phyloP scores from a whole-genome alignment of 2,329 filamentous ascomycete species.

The Fragosphaeria purpurea region DNA sequence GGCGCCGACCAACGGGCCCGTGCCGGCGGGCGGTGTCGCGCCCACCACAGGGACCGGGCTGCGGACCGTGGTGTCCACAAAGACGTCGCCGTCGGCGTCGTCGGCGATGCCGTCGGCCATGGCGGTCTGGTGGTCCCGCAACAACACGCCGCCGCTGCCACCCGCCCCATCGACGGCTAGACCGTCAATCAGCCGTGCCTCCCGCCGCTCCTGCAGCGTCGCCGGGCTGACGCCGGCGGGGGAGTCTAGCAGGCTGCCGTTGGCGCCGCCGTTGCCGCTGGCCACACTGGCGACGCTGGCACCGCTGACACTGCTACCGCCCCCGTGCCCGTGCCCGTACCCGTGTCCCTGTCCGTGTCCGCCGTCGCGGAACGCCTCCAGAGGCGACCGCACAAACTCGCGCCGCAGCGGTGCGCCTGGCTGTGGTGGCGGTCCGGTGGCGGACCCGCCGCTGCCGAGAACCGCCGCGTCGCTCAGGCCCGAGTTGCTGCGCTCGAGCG shows the following conservation, averaged over 20 bases:
- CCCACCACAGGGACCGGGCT: conserved; percentile 42
- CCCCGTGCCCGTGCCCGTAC: not conserved
- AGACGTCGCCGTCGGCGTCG: conserved; percentile 40
- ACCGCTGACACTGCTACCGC: conserved; percentile 10
- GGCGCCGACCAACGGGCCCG: conserved; percentile 1
- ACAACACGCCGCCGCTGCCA: too few relatives aligned
- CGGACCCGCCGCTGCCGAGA: conserved; percentile 13
- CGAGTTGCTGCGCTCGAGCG: conserved; percentile 40
- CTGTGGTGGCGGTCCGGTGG: not conserved
- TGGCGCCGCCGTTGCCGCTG: conserved; percentile 19
- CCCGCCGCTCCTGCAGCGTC: conserved; percentile 41
- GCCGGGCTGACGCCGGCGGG: conserved; percentile 30
- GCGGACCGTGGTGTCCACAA: conserved; percentile 55
- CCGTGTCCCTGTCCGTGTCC: too few relatives aligned
- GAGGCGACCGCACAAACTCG: conserved; percentile 2
- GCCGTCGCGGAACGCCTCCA: conserved; percentile 5
- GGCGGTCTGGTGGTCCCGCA: conserved; percentile 11
- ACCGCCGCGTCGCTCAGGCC: conserved; percentile 38
- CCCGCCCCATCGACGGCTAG: conserved; percentile 44
- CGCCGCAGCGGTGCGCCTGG: not conserved
- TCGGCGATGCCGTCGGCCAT: conserved; percentile 17
- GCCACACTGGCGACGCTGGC: conserved; percentile 17
- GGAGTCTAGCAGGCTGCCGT: too few relatives aligned
- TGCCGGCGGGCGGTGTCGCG: conserved; percentile 10
- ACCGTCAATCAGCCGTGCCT: conserved; percentile 58